Percentiles rank a stretch among this genome's conserved stretches.
These are phyloP conservation scores for Beta lomatogona DNA, from an alignment of 179 eudicot species.

Conservation along the genomic window DNA sequence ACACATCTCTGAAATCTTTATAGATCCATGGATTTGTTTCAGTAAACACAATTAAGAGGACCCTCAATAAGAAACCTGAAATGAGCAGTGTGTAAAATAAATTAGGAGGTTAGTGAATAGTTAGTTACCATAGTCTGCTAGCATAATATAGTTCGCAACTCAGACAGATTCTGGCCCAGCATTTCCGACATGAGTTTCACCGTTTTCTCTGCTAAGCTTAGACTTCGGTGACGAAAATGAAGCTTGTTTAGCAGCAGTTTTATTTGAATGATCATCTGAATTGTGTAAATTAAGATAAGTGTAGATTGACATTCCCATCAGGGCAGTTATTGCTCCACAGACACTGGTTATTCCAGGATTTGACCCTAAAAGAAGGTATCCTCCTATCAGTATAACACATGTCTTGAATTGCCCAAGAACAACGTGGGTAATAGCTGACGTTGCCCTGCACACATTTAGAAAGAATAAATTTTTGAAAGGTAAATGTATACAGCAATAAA, in stretches of 20 bases:
- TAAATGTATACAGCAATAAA: not conserved
- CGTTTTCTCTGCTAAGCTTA: conserved; percentile 71
- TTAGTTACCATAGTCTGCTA: not conserved
- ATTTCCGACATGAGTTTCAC: conserved; percentile 40
- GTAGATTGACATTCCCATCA: conserved; percentile 80
- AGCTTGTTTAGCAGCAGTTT: conserved; percentile 47
- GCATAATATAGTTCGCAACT: not conserved
- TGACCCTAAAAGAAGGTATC: conserved; percentile 71
- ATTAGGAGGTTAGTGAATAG: conserved; percentile 26
- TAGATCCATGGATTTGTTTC: not conserved
- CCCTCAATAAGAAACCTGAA: not conserved
- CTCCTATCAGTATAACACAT: conserved; percentile 90
- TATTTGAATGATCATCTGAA: conserved; percentile 47
- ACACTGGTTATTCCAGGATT: conserved; percentile 83
- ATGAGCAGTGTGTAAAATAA: not conserved
- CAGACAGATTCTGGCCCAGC: conserved; percentile 56
- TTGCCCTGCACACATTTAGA: conserved; percentile 56
- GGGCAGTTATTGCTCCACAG: conserved; percentile 75
- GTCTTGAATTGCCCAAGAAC: conserved; percentile 96
- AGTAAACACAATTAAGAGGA: not conserved
- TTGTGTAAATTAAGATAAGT: conserved; percentile 63
- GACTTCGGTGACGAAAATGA: conserved; percentile 59
- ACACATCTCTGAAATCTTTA: not conserved
- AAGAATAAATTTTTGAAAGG: not conserved
- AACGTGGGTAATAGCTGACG: conserved; percentile 92